Evolutionary conservation across 768 basidiomycete genomes (phyloP), one percentile per base, ranked within the genome.

Genomic region (Russula earlei): DNA sequence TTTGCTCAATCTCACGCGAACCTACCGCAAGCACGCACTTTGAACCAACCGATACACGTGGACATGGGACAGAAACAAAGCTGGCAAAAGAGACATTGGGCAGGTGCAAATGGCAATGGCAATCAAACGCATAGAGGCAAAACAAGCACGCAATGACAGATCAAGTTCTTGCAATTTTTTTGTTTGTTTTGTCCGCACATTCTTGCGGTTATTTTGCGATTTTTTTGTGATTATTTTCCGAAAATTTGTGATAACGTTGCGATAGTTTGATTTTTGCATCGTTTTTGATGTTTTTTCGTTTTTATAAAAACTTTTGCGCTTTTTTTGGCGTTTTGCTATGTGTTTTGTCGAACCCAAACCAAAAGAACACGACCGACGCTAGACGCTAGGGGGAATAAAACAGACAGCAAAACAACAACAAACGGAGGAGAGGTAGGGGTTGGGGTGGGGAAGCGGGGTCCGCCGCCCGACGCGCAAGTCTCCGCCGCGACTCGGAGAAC

Each of bases 401-500:
- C 1, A n/a, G 25, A 12, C 25, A 53, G 50, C 31, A 17, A 36
- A 41, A 12, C 22, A 40, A 40, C 38, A 34, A 31, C 52, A 38
- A 29, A 24, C n/a, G 25, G 27, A 25, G 20, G 5, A 31, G 19
- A 29, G 31, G 15, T 7, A 33, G 36, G 17, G 17, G 14, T 3
- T 8, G 10, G 36, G 36, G 8, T 0, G 10, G 43, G 24, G 37
- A 44, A 46, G 6, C 36, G 44, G 36, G 44, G 42, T 20, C 52
- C 56, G 27, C 33, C 22, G 20, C 46, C 20, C 51, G 46, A 25
- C 52, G 34, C 34, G 41, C 34, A 52, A 17, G 41, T 45, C 52
- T 51, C 56, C 41, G 52, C 46, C 52, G 56, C 56, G 56, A 49
- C 43, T 54, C 50, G 10, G 42, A 49, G 24, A 55, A 55, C 37